Percentiles rank a stretch among this genome's conserved stretches.
phyloP scores from a whole-genome alignment of 768 basidiomycete species.

The Lentinula boryana region DNA sequence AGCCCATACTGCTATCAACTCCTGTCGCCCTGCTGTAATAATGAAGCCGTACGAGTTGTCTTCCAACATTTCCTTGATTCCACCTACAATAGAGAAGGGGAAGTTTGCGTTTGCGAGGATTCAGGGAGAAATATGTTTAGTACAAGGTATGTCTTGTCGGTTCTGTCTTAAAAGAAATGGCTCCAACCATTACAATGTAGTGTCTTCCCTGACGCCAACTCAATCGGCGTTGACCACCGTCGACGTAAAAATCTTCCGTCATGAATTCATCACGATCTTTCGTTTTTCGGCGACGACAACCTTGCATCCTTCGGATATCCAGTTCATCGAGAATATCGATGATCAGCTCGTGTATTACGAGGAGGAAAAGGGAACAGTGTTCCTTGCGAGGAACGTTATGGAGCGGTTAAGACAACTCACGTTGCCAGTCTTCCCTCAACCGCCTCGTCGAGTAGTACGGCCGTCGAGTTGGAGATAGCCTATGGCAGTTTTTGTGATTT shows the following conservation, averaged over 20 bases:
- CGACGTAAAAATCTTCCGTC: conserved; percentile 49
- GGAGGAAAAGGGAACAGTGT: conserved; percentile 53
- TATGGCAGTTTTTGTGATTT: neutral
- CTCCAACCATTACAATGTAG: neutral
- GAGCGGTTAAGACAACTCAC: conserved; percentile 36
- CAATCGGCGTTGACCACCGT: conserved; percentile 35
- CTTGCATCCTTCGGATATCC: conserved; percentile 44
- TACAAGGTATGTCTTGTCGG: conserved; percentile 58
- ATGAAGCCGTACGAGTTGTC: neutral
- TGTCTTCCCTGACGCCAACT: conserved; percentile 18
- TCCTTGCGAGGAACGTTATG: conserved; percentile 48
- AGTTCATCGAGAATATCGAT: conserved; percentile 46
- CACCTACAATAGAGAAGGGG: neutral
- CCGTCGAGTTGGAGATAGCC: conserved; percentile 1
- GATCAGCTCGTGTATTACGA: conserved; percentile 46
- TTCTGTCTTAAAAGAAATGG: neutral
- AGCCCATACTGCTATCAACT: neutral
- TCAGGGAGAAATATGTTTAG: conserved; percentile 45
- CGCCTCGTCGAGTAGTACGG: neutral
- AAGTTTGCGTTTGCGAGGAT: conserved; percentile 54
- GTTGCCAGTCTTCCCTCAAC: conserved; percentile 12
- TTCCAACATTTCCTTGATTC: neutral
- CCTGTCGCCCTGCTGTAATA: neutral
- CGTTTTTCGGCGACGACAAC: conserved; percentile 41
- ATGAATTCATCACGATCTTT: conserved; percentile 63